Base-by-base conservation (phyloP, 257 asterid genomes). In the Penstemon newberryi region DNA sequence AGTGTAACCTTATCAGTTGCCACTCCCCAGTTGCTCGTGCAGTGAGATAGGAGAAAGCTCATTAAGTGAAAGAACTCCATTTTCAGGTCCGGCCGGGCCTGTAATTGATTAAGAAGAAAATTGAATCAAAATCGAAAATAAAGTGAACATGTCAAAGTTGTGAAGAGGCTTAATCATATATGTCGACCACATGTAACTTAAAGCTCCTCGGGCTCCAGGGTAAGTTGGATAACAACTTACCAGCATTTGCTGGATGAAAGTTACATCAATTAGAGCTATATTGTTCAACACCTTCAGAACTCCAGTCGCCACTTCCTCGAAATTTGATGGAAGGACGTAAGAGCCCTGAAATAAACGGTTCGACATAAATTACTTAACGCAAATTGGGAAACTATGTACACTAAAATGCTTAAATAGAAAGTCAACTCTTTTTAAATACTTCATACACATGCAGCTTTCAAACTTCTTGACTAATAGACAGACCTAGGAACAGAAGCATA, bases 51-150 rank as follows among this genome's bases (percentile, higher is more conserved):
- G 73, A 93, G 87, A 77, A 93, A 93, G 73, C 99, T 85, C 90
- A 83, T 85, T 81, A 93, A 80, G 85, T 93, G 99, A 81, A 93
- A 93, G 71, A 93, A 80, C 87, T 93, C 99, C 97, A 93, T 93
- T 78, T 93, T 90, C 70, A 90, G 87, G 85, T 93, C 99, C 57
- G 92, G 96, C 69, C 84, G 88, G 50, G 96, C 97, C 99, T 93
- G 90, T 67, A 73, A 73, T 70, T 59, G 66, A 58, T 82, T 49
- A 7, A 70, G 55, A 68, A 68, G 51, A 73, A 63, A 5, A 43
- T 58, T 59, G 46, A 11, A 54, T 58, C 10, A 13, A 18, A 70
- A 55, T 11, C 12, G 8, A 33, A 13, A 43, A 39, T 60, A 44
- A 43, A 60, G 51, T 56, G 12, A 57, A 56, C 63, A 19, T 45